Evolutionary conservation across 495 filamentous ascomycete species (phyloP).

Genomic region (Penicillium salamii): DNA sequence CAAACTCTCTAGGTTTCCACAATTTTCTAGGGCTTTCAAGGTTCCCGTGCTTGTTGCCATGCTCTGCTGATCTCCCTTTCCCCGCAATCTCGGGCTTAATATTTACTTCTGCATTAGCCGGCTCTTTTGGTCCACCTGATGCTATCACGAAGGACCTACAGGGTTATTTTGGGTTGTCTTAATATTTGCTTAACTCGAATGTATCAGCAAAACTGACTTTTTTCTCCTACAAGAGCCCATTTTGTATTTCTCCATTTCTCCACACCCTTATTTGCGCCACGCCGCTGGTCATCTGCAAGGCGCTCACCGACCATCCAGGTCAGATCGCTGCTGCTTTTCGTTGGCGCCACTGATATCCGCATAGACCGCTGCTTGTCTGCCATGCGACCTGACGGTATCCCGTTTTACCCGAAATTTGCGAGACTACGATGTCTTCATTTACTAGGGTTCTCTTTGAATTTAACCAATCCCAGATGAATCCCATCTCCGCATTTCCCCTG

Average conservation of each 20-base stretch:
- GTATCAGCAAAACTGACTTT: conserved; percentile 3
- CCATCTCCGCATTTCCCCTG: neutral
- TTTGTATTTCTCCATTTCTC: conserved; percentile 10
- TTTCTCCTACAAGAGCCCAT: neutral
- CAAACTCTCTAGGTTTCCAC: conserved; percentile 19
- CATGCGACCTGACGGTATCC: conserved; percentile 15
- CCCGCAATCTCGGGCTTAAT: conserved; percentile 22
- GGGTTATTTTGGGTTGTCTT: too few relatives aligned
- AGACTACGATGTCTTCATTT: conserved; percentile 11
- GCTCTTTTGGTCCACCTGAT: conserved; percentile 29
- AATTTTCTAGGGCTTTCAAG: too few relatives aligned
- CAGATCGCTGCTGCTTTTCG: conserved; percentile 2
- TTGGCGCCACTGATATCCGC: conserved; percentile 18
- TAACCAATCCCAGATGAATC: too few relatives aligned
- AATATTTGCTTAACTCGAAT: neutral
- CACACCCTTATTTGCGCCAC: conserved; percentile 30
- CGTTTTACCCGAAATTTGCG: neutral
- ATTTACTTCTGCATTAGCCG: too few relatives aligned
- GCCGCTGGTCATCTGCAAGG: conserved; percentile 20
- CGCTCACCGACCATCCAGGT: neutral
- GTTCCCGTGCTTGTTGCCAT: too few relatives aligned
- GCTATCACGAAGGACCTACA: conserved; percentile 17
- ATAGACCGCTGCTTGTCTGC: conserved; percentile 30
- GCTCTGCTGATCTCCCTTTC: conserved; percentile 21
- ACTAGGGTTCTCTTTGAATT: too few relatives aligned